Base-by-base conservation (phyloP, 495 filamentous ascomycete genomes). In the Glutinoglossum americanum region DNA sequence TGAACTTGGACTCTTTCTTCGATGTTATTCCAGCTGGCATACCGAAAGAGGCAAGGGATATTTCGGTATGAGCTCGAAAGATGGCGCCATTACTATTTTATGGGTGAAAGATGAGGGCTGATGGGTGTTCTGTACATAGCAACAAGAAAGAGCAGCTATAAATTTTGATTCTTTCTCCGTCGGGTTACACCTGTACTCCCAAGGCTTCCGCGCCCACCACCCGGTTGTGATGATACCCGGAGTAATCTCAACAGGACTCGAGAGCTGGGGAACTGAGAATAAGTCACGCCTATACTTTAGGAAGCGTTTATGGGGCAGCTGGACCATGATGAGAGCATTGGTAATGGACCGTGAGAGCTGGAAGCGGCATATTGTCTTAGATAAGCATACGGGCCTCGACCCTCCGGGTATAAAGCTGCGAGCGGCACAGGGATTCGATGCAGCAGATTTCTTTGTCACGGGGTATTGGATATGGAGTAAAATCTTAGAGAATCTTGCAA, bases 381-480 rank as follows among this genome's bases (percentile, higher is more conserved):
- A 98, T 68, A 89, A 88, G 66, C 66, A 78, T 37, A 94, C 90
- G 1, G 92, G 92, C 3, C 71, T 98, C 41, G 92, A 98, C 68
- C 92, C 92, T 1, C 86, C 88, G 0, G 85, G 84, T 1, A 84
- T 97, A 63, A 97, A 97, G 69, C 71, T 98, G 13, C 80, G 93
- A 47, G 89, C 92, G 25, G 89, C 93, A 0, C 93, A 97, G 68
- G 92, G 92, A 3, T 98, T 98, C 65, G 92, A 98, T 68, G 93
- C 92, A 8, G 88, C 92, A n/a, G 92, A 98, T 71, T 96, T 97
- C 69, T 89, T 88, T 66, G 85, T 85, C 63, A 85, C 78, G 30
- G 82, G 83, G 9, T 98, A 98, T 68, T 98, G 92, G 92, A 96
- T 98, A 60, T 98, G 93, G 92, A 94, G 84, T 64, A 98, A 98